Conservation (phyloP, 2,329 filamentous ascomycete species). For the Trichoderma sp. region DNA sequence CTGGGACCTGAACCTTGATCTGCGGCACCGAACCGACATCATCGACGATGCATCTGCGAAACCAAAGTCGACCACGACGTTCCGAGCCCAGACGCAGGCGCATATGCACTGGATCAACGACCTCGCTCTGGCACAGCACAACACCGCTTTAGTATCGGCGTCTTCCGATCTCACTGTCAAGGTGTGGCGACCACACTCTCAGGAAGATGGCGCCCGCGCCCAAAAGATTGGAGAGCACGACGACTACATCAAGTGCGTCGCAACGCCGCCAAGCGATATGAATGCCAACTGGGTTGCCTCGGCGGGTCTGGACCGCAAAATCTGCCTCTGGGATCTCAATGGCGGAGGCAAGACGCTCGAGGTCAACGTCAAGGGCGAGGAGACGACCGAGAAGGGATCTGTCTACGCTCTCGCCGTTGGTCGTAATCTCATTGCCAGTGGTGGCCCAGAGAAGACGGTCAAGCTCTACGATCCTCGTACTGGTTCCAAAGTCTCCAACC, state of each 20-base stretch:
- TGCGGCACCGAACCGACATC: slow-evolving; percentile 42
- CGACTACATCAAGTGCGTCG: slow-evolving; percentile 95
- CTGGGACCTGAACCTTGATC: slow-evolving; percentile 82
- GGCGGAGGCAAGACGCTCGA: slow-evolving; percentile 83
- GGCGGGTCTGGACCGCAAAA: slow-evolving; percentile 87
- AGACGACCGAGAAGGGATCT: slow-evolving; percentile 85
- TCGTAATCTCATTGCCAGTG: slow-evolving; percentile 81
- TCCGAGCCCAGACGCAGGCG: slow-evolving; percentile 65
- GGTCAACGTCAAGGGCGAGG: slow-evolving; percentile 82
- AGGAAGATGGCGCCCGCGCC: slow-evolving; percentile 51
- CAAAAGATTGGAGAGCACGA: slow-evolving; percentile 87
- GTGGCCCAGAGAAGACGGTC: slow-evolving; percentile 91
- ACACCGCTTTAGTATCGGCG: slow-evolving; percentile 79
- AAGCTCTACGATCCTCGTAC: slow-evolving; percentile 88
- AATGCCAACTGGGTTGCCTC: slow-evolving; percentile 86
- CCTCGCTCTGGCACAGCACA: slow-evolving; percentile 76
- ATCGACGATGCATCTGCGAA: slow-evolving; percentile 34
- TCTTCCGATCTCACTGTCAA: slow-evolving; percentile 95
- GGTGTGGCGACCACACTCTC: slow-evolving; percentile 77
- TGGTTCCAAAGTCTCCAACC: slow-evolving; percentile 90
- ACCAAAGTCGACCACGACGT: slow-evolving; percentile 53
- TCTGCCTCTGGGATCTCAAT: slow-evolving; percentile 90
- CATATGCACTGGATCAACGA: slow-evolving; percentile 98
- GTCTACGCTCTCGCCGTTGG: slow-evolving; percentile 87
- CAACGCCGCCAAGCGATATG: slow-evolving; percentile 64